Base-by-base conservation (phyloP, 345 rosid genomes). In the Diplotaxis tenuifolia region DNA sequence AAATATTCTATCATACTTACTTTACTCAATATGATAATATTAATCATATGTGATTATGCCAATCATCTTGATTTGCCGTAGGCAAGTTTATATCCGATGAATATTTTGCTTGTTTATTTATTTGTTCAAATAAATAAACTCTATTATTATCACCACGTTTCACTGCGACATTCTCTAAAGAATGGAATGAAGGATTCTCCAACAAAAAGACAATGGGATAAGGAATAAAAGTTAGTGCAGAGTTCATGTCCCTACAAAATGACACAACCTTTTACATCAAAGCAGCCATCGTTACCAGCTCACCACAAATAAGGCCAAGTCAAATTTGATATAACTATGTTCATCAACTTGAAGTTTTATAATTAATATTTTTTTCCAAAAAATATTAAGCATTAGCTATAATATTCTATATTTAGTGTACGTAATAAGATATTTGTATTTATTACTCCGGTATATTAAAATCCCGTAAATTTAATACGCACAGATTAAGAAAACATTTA, bases 1-100 rank as follows among this genome's bases (percentile, higher is more conserved):
- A n/a, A 65, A 67, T 74, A 67, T 56, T 59, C n/a, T 16, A 59
- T 49, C 38, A 67, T 58, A 59, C 18, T 16, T 45, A 49, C 16
- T 45, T 23, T 15, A 59, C 62, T 25, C 6, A 22, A 67, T 19
- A 68, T 50, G 65, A 65, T 59, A 58, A 59, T 66, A 7, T 45
- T 31, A 55, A 42, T 62, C 29, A 15, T 47, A 65, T 52, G 40
- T 65, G 42, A 28, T 66, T 50, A 25, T 16, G 25, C 21, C 27
- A 7, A 29, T n/a, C 19, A 9, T 66, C 70, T 55, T 64, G 23
- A 55, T 64, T 19, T 14, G 25, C 36, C 19, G 61, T 61, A 20
- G 31, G 34, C 25, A 59, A 61, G 6, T 14, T 70, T 45, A 47
- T 14, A 47, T 14, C 15, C 31, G n/a, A 57, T 28, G 19, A n/a